These are phyloP conservation scores for Heimioporus retisporus DNA, from an alignment of 1,284 basidiomycete genomes.

Conservation along the genomic window DNA sequence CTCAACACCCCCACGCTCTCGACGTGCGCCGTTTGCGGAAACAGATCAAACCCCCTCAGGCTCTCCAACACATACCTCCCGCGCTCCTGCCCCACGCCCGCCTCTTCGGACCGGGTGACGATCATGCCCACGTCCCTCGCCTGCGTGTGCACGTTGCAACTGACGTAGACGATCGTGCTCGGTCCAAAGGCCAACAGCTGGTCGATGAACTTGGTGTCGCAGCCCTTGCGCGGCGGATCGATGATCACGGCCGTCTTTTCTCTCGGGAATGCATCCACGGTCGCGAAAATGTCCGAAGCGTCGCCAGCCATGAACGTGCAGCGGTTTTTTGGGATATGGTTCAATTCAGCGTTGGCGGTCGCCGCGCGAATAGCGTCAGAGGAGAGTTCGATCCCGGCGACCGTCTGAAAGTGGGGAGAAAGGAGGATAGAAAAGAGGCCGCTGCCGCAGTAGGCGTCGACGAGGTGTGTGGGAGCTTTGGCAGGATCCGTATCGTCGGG, in stretches of 20 bases:
- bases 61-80: constrained; percentile 74
- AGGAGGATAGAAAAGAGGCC: constrained; percentile 95
- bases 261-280: constrained; percentile 75
- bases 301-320: constrained; percentile 74
- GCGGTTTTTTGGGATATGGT: constrained; percentile 57
- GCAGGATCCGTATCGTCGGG: constrained; percentile 20
- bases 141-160: constrained; percentile 94
- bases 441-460: constrained; percentile 93
- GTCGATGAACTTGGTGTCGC: constrained; percentile 83
- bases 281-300: constrained; percentile 74
- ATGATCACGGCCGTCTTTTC: constrained; percentile 79
- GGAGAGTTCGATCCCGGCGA: constrained; percentile 94
- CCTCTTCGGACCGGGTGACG: constrained; percentile 52
- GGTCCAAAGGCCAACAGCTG: constrained; percentile 84
- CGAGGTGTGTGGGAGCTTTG: constrained; percentile 77
- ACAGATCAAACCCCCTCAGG: neutral
- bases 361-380: constrained; percentile 84
- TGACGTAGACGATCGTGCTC: constrained; percentile 87
- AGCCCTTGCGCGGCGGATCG: constrained; percentile 89
- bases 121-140: constrained; percentile 86
- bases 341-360: constrained; percentile 84
- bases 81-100: neutral
- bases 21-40: constrained; percentile 87
- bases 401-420: constrained; percentile 77
- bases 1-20: constrained; percentile 77